phyloP scores from a whole-genome alignment of 139 green algal species.

The Yamagishiella unicocca region DNA sequence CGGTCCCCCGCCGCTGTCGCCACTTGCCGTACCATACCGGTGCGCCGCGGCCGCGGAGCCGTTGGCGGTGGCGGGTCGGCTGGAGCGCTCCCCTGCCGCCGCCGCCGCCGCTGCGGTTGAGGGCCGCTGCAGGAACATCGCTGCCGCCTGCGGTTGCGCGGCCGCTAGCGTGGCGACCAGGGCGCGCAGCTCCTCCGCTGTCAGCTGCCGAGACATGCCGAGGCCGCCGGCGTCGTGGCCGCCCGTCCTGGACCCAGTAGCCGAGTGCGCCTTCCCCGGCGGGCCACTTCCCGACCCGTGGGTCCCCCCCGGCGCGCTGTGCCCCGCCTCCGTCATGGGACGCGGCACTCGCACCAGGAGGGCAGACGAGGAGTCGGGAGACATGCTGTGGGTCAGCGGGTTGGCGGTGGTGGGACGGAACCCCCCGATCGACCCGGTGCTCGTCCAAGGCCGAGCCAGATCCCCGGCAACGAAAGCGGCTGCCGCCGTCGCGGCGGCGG shows the following conservation, averaged over 20 bases:
- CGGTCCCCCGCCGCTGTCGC: too few species aligned
- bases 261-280: too few species aligned
- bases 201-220: slow-evolving; percentile 20
- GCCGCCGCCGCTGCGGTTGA: neutral
- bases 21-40: neutral
- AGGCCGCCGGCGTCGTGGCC: too few species aligned
- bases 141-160: neutral
- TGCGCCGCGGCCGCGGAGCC: neutral
- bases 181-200: neutral
- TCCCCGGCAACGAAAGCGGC: neutral
- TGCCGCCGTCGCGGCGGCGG: neutral
- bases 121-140: slow-evolving; percentile 3
- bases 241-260: too few species aligned
- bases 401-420: neutral
- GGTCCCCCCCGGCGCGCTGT: too few species aligned
- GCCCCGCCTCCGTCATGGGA: neutral
- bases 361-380: neutral
- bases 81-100: neutral
- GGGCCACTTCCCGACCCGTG: too few species aligned
- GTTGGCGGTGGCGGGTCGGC: neutral
- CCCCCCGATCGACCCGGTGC: neutral
- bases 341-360: neutral
- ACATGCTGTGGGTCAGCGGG: neutral
- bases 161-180: slow-evolving; percentile 23
- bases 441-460: neutral